Evolutionary conservation across 164 flowering plant species (phyloP), one percentile per base, ranked within the genome.

Genomic region (Taxillus chinensis): DNA sequence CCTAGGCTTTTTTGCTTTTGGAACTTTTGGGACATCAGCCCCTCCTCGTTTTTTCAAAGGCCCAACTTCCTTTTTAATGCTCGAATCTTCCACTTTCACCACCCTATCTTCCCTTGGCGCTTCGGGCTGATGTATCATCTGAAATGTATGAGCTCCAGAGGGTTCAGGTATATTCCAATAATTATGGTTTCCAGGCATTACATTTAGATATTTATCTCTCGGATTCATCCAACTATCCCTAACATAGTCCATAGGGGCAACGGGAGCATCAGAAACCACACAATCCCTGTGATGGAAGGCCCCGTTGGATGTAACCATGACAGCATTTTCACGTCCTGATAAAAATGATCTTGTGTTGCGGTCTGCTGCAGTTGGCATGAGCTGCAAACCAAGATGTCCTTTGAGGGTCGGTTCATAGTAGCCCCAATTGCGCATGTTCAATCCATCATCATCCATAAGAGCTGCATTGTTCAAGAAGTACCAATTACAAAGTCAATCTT

Each of bases 351-450:
- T 87, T 0, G 77, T 77, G 45, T 86, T 88, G 3, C 84, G 82
- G 27, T 87, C 92, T 1, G 74, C 77, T 62, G 79, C 59, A n/a
- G 75, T 70, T 0, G 87, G 54, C 90, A 84, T 86, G 61, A 90
- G 87, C 79, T 90, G 90, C 63, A 90, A 73, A 61, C 80, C 81
- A 7, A 87, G 81, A 61, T 78, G 78, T 40, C 84, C 83, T 51
- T 83, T 86, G 43, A 74, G 64, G 45, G 84, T 57, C 13, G 84
- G 84, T 51, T 83, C 95, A 73, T 84, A 86, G 57, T 83, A 84
- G 16, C 83, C 92, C 97, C 97, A 90, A 69, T 83, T 86, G 39
- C 86, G 83, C 70, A 85, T 64, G 68, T 78, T 81, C 72, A 86
- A 75, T 51, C 80, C 86, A 53, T 80, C 84, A 55, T 86, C 92